Evolutionary conservation across 495 filamentous ascomycete species (phyloP), one percentile per base, ranked within the genome.

Genomic region (Clohesyomyces aquaticus): DNA sequence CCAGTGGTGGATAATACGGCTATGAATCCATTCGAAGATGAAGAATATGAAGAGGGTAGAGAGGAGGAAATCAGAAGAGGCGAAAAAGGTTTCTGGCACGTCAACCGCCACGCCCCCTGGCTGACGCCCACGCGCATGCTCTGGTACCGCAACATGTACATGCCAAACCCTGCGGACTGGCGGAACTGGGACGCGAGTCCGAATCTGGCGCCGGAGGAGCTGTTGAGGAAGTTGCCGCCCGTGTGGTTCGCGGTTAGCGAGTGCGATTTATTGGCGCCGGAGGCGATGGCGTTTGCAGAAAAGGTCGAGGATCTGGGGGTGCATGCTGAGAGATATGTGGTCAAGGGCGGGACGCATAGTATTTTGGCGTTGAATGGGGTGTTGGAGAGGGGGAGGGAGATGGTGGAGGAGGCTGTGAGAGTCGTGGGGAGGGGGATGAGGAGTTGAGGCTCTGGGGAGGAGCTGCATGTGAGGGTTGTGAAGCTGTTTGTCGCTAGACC

Each of bases 1-100:
- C 67, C 70, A 21, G 70, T 72, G 10, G 65, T 72, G n/a, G 64
- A 70, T 61, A 72, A 67, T 53, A 70, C 64, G 14, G 67, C 70
- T 16, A 67, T 67, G 0, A 8, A 23, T 1, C 46, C 46, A 49
- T 4, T 4, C n/a, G n/a, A 19, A 6, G 6, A 19, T 22, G 43
- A n/a, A 2, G 19, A 11, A 29, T 52, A 2, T 28, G 14, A 10
- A 64, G 63, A 56, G 19, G 53, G 63, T 43, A 67, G n/a, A n/a
- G n/a, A n/a, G n/a, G n/a, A n/a, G n/a, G n/a, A n/a, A n/a, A n/a
- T n/a, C n/a, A n/a, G n/a, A n/a, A n/a, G n/a, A n/a, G n/a, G n/a
- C n/a, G n/a, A n/a, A n/a, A n/a, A n/a, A n/a, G n/a, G n/a, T n/a
- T n/a, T 64, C 1, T 72, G 69, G 54, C 35, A 55, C 28, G 4